Percentiles rank a stretch among this genome's conserved stretches.
Conservation (phyloP, 2,329 filamentous ascomycete species). For the Pseudocercospora fuligena region DNA sequence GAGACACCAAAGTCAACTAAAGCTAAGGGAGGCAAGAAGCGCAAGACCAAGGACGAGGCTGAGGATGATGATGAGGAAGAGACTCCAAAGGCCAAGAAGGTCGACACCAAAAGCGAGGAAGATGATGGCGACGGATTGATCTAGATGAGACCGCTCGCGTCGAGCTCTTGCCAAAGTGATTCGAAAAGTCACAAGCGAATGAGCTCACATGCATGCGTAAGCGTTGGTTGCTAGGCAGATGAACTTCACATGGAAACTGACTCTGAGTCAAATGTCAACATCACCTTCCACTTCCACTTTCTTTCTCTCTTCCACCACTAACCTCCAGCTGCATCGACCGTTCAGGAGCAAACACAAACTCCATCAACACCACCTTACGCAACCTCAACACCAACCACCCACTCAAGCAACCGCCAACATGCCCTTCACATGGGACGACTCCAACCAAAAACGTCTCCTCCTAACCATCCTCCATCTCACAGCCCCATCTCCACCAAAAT, state of each 20-base stretch:
- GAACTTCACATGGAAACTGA: not conserved
- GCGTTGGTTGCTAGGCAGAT: not conserved
- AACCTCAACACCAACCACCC: not conserved
- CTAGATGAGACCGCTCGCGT: not conserved
- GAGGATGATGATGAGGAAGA: not conserved
- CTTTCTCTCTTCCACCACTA: not conserved
- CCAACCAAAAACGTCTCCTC: conserved; percentile 21
- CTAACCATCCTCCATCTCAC: conserved; percentile 19
- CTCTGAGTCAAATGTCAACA: not conserved
- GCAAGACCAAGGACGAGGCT: conserved; percentile 5
- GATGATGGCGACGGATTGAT: conserved; percentile 8
- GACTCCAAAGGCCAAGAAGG: not conserved
- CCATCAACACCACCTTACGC: not conserved
- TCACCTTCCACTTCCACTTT: not conserved
- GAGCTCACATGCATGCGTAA: not conserved
- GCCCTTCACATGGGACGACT: conserved; percentile 22
- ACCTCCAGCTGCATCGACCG: not conserved
- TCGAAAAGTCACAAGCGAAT: not conserved
- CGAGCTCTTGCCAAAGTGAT: not conserved
- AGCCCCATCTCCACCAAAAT: conserved; percentile 20
- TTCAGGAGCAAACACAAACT: not conserved
- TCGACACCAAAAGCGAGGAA: not conserved
- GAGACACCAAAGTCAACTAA: conserved; percentile 5
- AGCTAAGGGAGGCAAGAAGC: conserved; percentile 9
- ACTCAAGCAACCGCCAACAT: not conserved